These are phyloP conservation scores for Pythium periplocum DNA, from an alignment of 352 stramenopile genomes.

Conservation along the genomic window DNA sequence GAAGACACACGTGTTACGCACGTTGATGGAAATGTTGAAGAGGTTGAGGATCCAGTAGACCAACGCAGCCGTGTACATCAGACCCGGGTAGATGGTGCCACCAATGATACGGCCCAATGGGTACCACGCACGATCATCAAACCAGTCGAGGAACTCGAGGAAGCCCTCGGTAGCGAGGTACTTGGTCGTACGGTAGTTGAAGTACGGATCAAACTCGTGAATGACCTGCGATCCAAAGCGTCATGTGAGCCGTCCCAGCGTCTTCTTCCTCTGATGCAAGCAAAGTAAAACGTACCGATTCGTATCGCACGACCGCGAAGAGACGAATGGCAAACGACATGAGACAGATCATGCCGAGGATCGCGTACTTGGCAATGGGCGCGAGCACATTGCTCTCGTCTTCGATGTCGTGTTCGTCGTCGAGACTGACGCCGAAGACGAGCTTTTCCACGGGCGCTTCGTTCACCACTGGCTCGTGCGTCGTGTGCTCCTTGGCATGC, in stretches of 20 bases:
- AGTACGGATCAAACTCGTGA: constrained; percentile 94
- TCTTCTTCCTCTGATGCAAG: too few relatives aligned
- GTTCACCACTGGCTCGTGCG: constrained; percentile 2
- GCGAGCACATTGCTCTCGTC: constrained; percentile 71
- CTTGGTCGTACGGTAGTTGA: constrained; percentile 98
- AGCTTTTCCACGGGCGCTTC: constrained; percentile 8
- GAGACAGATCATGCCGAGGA: constrained; percentile 90
- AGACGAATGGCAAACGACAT: constrained; percentile 92
- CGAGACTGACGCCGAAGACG: constrained; percentile 64
- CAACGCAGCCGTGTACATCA: constrained; percentile 88
- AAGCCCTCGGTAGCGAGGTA: constrained; percentile 93
- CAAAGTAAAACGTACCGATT: constrained; percentile 51
- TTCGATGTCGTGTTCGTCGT: constrained; percentile 50
- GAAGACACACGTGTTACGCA: constrained; percentile 92
- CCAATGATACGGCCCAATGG: constrained; percentile 90
- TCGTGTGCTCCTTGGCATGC: constrained; percentile 1
- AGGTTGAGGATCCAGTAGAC: constrained; percentile 90
- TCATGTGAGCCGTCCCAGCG: too few relatives aligned
- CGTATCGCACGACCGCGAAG: constrained; percentile 91
- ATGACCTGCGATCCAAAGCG: constrained; percentile 51
- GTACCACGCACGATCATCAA: constrained; percentile 95
- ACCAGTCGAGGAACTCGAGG: constrained; percentile 97
- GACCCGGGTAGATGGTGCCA: constrained; percentile 91
- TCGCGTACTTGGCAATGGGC: constrained; percentile 84
- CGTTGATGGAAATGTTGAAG: constrained; percentile 90